These are phyloP conservation scores for Lyophyllum semitale DNA, from an alignment of 768 basidiomycete species.

Conservation along the genomic window DNA sequence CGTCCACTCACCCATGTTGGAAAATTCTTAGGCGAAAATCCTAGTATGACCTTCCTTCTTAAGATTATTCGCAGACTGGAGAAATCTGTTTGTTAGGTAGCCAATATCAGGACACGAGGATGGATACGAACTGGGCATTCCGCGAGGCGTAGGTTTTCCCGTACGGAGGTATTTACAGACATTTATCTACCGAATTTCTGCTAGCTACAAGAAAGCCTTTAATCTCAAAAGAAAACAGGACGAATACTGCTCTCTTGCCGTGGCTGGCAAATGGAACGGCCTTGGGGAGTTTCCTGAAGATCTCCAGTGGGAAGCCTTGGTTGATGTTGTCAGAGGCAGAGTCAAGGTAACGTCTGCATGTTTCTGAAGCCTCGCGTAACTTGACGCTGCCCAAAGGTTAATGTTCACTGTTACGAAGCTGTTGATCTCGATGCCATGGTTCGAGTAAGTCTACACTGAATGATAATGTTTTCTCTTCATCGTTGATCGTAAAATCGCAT, in stretches of 20 bases:
- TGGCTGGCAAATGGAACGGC: conserved; percentile 46
- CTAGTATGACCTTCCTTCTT: conserved; percentile 33
- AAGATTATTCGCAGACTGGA: not conserved
- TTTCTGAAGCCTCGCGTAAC: not conserved
- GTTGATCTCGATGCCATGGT: conserved; percentile 76
- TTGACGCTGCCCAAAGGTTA: conserved; percentile 38
- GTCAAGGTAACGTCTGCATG: conserved; percentile 54
- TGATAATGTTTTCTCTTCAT: not conserved
- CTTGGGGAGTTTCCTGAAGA: conserved; percentile 67
- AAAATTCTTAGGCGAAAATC: conserved; percentile 50
- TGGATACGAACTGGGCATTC: conserved; percentile 74
- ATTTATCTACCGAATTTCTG: conserved; percentile 14
- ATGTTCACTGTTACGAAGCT: conserved; percentile 56
- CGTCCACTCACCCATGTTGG: not conserved
- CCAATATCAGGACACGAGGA: conserved; percentile 51
- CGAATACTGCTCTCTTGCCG: conserved; percentile 57
- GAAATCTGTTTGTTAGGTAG: conserved; percentile 23
- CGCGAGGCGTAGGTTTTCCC: conserved; percentile 54
- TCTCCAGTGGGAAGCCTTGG: conserved; percentile 77
- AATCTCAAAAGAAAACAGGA: conserved; percentile 71
- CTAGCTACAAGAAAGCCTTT: conserved; percentile 64
- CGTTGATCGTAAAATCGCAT: not conserved
- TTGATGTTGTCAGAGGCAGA: conserved; percentile 75
- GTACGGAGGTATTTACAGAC: not conserved
- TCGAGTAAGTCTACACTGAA: conserved; percentile 45